These are phyloP conservation scores for Pholiota microspora DNA, from an alignment of 768 basidiomycete species.

Conservation along the genomic window DNA sequence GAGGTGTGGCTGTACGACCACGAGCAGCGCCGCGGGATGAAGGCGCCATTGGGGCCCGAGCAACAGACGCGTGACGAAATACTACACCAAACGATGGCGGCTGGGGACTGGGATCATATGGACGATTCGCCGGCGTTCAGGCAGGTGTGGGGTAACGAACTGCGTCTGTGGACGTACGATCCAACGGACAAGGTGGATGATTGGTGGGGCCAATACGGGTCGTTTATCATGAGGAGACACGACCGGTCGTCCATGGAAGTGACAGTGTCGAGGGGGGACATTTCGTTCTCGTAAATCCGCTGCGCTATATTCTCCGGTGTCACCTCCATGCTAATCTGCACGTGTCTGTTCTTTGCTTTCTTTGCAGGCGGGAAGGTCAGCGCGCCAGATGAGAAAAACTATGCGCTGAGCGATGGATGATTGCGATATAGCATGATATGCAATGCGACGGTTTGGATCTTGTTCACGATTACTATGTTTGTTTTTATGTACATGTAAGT, in stretches of 20 bases:
- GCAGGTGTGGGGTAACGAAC: slow-evolving; percentile 51
- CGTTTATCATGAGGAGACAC: slow-evolving; percentile 6
- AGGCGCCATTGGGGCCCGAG: slow-evolving; percentile 32
- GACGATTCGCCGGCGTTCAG: slow-evolving; percentile 42
- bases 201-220: slow-evolving; percentile 59
- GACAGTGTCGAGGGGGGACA: neutral
- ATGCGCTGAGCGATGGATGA: neutral
- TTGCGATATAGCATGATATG: neutral
- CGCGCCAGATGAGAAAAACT: neutral
- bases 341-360: neutral
- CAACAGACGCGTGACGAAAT: slow-evolving; percentile 18
- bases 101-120: slow-evolving; percentile 39
- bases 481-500: neutral
- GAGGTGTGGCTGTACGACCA: slow-evolving; percentile 12
- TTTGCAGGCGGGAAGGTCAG: neutral
- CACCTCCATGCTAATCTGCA: neutral
- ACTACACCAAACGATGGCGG: slow-evolving; percentile 29
- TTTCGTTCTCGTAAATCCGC: neutral
- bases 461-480: neutral
- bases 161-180: slow-evolving; percentile 49
- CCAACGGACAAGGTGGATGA: slow-evolving; percentile 58
- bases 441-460: neutral
- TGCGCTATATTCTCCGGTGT: neutral
- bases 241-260: slow-evolving; percentile 1
- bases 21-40: slow-evolving; percentile 12